These are phyloP conservation scores for Corchorus capsularis DNA, from an alignment of 345 rosid genomes.

Conservation along the genomic window DNA sequence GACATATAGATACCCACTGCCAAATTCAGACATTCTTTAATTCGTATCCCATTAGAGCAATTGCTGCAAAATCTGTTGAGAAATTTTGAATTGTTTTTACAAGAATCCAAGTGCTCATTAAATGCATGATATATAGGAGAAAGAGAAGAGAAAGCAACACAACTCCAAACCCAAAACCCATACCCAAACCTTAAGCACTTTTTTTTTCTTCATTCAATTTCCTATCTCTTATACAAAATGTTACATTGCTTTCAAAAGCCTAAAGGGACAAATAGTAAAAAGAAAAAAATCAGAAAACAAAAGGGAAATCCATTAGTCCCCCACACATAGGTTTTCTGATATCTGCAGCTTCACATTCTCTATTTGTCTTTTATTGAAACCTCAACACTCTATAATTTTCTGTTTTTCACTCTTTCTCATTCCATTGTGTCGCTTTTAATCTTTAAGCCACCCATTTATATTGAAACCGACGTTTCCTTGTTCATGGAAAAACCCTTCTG, in stretches of 20 bases:
- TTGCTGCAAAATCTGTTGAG: not conserved
- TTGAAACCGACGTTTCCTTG: slow-evolving; percentile 20
- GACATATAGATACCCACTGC: not conserved
- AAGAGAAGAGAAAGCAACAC: not conserved
- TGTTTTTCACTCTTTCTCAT: not conserved
- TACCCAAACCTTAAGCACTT: too few relatives aligned
- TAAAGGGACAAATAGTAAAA: not conserved
- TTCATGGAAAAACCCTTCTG: not conserved
- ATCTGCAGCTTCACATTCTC: slow-evolving; percentile 13
- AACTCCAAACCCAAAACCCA: not conserved
- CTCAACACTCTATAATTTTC: not conserved
- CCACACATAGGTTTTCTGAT: not conserved
- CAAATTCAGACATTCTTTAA: slow-evolving; percentile 1
- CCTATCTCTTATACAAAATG: not conserved
- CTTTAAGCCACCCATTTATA: not conserved
- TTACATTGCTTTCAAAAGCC: not conserved
- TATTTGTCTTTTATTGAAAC: slow-evolving; percentile 1
- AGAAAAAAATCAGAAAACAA: not conserved
- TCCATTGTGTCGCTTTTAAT: not conserved
- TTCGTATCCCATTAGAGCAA: not conserved
- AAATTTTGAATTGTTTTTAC: not conserved
- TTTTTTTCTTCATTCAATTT: too few relatives aligned
- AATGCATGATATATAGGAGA: not conserved
- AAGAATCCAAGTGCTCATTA: not conserved
- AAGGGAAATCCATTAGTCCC: not conserved